phyloP scores from a whole-genome alignment of 78 protist species.

The Emiliania huxleyi region DNA sequence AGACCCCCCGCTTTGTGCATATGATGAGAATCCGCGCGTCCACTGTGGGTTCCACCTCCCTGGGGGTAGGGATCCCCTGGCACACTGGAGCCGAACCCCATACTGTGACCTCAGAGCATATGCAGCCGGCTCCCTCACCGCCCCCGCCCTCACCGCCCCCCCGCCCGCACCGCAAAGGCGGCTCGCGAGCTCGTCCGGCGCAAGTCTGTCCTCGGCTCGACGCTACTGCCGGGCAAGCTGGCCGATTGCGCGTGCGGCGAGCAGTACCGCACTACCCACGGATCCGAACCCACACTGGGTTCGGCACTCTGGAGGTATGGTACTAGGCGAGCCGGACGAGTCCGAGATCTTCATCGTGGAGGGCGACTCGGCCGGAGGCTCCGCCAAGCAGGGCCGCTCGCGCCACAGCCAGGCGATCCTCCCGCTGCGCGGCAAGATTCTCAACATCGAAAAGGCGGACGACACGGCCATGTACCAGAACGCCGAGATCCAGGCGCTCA shows the following conservation, averaged over 20 bases:
- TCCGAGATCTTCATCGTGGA: background rate
- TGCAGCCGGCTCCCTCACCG: too few species aligned
- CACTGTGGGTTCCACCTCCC: too few species aligned
- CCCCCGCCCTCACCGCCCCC: too few species aligned
- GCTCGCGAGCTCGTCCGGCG: conserved; percentile 16
- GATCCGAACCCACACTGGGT: too few species aligned
- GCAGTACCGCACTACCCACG: too few species aligned
- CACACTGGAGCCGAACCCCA: too few species aligned
- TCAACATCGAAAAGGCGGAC: conserved; percentile 26
- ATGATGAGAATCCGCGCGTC: too few species aligned
- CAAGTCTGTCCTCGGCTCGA: background rate
- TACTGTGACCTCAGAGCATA: too few species aligned
- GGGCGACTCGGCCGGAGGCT: conserved; percentile 30
- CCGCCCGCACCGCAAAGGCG: conserved; percentile 10
- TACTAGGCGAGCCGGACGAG: background rate
- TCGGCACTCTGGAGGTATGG: too few species aligned
- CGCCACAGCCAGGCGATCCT: background rate
- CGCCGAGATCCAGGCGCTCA: conserved; percentile 1
- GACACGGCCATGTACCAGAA: background rate
- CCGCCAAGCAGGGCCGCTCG: conserved; percentile 20
- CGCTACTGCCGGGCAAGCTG: conserved; percentile 17
- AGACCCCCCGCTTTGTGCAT: too few species aligned
- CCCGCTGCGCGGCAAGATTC: conserved; percentile 28
- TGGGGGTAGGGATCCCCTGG: too few species aligned
- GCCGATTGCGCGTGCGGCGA: background rate